These are phyloP conservation scores for Hypoxylon intermedium DNA, from an alignment of 495 filamentous ascomycete species.

Conservation along the genomic window DNA sequence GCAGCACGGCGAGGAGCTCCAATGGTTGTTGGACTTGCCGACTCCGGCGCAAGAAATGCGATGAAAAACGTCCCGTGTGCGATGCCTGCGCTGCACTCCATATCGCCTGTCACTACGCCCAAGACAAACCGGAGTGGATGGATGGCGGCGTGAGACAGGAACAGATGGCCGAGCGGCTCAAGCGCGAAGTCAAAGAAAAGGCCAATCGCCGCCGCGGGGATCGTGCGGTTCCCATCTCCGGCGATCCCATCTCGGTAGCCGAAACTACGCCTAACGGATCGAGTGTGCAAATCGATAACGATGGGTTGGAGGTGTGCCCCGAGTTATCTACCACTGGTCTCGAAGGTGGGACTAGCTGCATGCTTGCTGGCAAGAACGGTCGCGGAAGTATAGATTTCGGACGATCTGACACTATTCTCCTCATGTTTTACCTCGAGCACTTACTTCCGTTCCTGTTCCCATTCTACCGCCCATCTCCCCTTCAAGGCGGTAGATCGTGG, in stretches of 20 bases:
- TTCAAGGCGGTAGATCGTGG: constrained; percentile 59
- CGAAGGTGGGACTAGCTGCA: constrained; percentile 23
- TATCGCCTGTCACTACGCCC: constrained; percentile 57
- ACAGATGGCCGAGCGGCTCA: constrained; percentile 57
- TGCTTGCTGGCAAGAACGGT: constrained; percentile 17
- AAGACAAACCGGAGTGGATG: constrained; percentile 65
- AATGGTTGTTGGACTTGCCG: constrained; percentile 66
- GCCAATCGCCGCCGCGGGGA: constrained; percentile 50
- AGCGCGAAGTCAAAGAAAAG: constrained; percentile 58
- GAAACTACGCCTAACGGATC: too few relatives aligned
- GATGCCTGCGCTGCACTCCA: constrained; percentile 52
- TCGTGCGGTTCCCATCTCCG: constrained; percentile 16
- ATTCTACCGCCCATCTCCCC: constrained; percentile 58
- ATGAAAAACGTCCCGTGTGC: constrained; percentile 57
- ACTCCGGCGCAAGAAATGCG: constrained; percentile 63
- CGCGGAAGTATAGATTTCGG: constrained; percentile 28
- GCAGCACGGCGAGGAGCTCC: constrained; percentile 43
- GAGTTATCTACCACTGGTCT: constrained; percentile 11
- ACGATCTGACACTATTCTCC: constrained; percentile 24
- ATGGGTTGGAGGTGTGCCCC: constrained; percentile 17
- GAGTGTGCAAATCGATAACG: constrained; percentile 21
- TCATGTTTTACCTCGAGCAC: constrained; percentile 62
- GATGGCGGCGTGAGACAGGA: constrained; percentile 57
- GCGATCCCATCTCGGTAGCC: too few relatives aligned
- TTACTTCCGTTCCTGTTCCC: constrained; percentile 62